phyloP scores from a whole-genome alignment of 2,329 filamentous ascomycete species.

The Aplosporella prunicola region DNA sequence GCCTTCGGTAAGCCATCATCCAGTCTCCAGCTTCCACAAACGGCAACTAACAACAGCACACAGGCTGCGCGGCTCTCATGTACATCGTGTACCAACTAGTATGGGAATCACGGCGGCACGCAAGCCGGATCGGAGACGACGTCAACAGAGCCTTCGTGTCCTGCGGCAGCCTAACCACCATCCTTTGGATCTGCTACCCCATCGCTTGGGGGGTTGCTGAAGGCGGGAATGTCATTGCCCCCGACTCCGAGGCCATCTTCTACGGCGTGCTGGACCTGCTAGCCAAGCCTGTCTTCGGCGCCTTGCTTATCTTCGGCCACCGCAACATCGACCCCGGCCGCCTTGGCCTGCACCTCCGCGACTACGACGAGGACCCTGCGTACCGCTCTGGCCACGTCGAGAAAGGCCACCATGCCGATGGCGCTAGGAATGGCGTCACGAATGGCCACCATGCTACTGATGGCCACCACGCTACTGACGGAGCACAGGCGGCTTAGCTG shows the following conservation, averaged over 20 bases:
- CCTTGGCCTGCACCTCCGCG: constrained; percentile 45
- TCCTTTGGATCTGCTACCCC: constrained; percentile 57
- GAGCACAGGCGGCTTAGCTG: too few species aligned
- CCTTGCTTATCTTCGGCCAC: constrained; percentile 53
- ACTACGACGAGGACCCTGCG: constrained; percentile 36
- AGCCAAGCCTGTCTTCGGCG: constrained; percentile 53
- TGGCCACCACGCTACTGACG: background rate
- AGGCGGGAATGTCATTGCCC: constrained; percentile 55
- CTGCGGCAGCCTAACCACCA: constrained; percentile 49
- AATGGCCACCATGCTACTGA: constrained; percentile 4
- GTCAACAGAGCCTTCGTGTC: constrained; percentile 45
- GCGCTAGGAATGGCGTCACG: constrained; percentile 13
- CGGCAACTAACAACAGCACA: background rate
- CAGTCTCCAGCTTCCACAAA: background rate
- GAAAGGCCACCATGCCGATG: constrained; percentile 11
- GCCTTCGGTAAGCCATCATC: constrained; percentile 34
- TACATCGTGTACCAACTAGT: constrained; percentile 53
- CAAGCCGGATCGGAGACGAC: constrained; percentile 44
- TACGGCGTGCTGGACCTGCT: constrained; percentile 59
- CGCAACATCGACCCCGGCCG: constrained; percentile 49
- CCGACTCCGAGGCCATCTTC: constrained; percentile 58
- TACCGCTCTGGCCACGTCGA: constrained; percentile 14
- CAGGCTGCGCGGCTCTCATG: constrained; percentile 39
- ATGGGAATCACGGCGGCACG: constrained; percentile 48
- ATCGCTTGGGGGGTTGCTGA: constrained; percentile 55